Base-by-base conservation (phyloP, 495 filamentous ascomycete genomes). In the Trichoderma gamsii region DNA sequence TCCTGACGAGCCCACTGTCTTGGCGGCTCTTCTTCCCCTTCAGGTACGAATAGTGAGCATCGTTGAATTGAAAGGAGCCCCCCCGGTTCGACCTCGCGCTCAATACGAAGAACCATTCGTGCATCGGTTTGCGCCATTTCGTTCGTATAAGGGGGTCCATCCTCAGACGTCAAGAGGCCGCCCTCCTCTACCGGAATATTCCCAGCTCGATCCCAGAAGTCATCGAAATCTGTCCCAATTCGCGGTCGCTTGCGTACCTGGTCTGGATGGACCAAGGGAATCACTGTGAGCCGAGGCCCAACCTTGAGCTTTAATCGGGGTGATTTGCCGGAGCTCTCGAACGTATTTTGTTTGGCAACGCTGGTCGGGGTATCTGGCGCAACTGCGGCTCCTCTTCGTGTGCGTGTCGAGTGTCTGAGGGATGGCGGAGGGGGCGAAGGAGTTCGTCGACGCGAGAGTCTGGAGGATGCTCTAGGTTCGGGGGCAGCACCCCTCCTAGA, bases 1-100 rank as follows among this genome's bases (percentile, higher is more conserved):
- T 97, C 93, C 68, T 86, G 84, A 73, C 97, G 93, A 18, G 88
- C 87, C 79, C 91, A 97, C 66, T 91, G 92, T 68, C 84, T 85
- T 7, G 88, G 84, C 3, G 90, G 91, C 70, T 92, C 89, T 59
- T 87, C 83, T 68, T 90, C 91, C 0, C 87, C 83, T 32, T 97
- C 92, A 0, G 89, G 88, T n/a, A 86, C 81, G 72, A 89, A 96
- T 38, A 90, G 79, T 4, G 87, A 90, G 74, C 90, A 95, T 23
- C 84, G 83, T 64, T 88, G 87, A 46, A 81, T 75, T 69, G 88
- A 91, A 35, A 98, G 82, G 9, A 91, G 72, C 0, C 96, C 92
- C 32, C 91, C 91, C 32, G 88, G 86, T 72, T 90, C 80, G 9
- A 84, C 86, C 66, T 90, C 93, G 69, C 85, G 79, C 64, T 90